Base-by-base conservation (phyloP, 768 basidiomycete species). In the Xerocomus spinulosus region DNA sequence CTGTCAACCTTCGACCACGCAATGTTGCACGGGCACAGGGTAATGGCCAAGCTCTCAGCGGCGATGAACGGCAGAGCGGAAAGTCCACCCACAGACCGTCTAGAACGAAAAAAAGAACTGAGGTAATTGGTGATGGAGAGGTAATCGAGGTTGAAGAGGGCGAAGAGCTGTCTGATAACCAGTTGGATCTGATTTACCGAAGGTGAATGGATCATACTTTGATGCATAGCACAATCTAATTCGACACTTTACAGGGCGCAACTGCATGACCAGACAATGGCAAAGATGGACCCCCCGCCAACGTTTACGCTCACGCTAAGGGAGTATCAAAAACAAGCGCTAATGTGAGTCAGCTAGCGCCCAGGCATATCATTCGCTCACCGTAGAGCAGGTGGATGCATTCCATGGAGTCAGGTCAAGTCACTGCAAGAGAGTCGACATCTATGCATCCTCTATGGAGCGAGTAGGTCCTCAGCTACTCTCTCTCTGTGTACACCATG, bases 361-460 rank as follows among this genome's bases (percentile, higher is more conserved):
- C 36, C n/a, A 4, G 5, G 12, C 3, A 33, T 28, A 28, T 9
- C 18, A 8, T 34, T 12, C 43, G 34, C 32, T 49, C 28, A 49
- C 17, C 29, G 14, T n/a, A 20, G 26, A 40, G 13, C 48, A 91
- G 89, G 30, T 98, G 94, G 94, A 93, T 96, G 93, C 72, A 82
- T 54, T 86, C 87, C 3, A 73, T 92, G 44, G 95, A 98, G 68
- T 79, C 76, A 2, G 88, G 87, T 3, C 74, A 81, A 17, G 73
- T 75, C 53, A 81, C 85, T 46, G 87, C 81, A 55, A 77, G 86
- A 45, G 78, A 83, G 61, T 77, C 77, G 13, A 72, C 63, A 14
- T 87, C 86, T 5, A 83, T 97, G 78, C 92, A 98, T 65, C 95
- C 95, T 2, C 68, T 98, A 8, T 98, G 94, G 94, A 85, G 85